Evolutionary conservation across 2,329 filamentous ascomycete species (phyloP), one percentile per base, ranked within the genome.

Genomic region (Aspergillus unguis): DNA sequence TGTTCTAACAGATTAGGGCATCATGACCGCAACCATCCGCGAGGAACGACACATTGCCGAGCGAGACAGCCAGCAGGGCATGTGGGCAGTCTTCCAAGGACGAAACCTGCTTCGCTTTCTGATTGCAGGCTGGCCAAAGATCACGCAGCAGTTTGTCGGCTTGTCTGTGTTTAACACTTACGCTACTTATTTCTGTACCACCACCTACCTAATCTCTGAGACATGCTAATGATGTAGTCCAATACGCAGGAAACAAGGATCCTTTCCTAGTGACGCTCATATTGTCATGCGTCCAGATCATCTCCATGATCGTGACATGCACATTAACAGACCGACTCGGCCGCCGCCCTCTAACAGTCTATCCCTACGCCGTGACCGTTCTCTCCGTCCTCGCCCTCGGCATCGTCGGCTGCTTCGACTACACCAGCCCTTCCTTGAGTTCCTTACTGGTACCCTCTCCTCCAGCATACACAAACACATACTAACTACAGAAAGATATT

Each of bases 191-290:
- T 75, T 73, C 54, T 74, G 46, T 48, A 28, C 4, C 17, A 17
- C 17, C 17, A 17, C 17, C 17, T 17, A 17, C 17, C 17, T n/a
- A n/a, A n/a, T n/a, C n/a, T n/a, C n/a, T n/a, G n/a, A n/a, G n/a
- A n/a, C n/a, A n/a, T n/a, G n/a, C 1, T 3, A 1, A 1, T 6
- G 4, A 4, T 5, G 5, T 44, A 70, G 69, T 75, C 58, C 72
- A 75, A 64, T 65, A 71, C 35, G 73, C 73, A 2, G 74, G 73
- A 1, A 71, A 65, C 59, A 65, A 69, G 10, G 65, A 76, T 44
- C 73, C 73, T 0, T 76, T 76, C 58, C 61, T 69, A 45, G 73
- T 76, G 5, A 76, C 72, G 0, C 61, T 75, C 35, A 75, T 76
- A 38, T 60, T 74, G 1, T 70, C 71, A 1, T 72, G 68, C 40